Evolutionary conservation across 176 grass and related monocot genomes (phyloP), one percentile per base, ranked within the genome.

Genomic region (Paspalum notatum): DNA sequence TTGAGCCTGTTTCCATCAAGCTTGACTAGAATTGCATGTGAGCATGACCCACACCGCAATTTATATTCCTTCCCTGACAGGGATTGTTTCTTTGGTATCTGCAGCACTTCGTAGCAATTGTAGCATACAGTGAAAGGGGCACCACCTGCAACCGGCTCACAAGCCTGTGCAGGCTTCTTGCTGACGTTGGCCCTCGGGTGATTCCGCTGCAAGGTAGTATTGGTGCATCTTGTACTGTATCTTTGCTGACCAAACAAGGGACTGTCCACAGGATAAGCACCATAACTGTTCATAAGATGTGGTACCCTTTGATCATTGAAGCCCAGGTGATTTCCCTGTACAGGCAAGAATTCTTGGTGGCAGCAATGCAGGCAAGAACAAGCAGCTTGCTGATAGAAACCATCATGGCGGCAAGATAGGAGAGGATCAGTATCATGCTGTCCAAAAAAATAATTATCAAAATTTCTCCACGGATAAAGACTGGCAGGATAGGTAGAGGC

Each of bases 81-180:
- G 47, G 83, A 83, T 71, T 41, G 79, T 72, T 84, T 89, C 16
- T 79, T 86, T 40, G 92, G 92, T 78, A 98, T 63, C 72, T 92
- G 90, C 22, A 98, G 82, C 56, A 98, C 87, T 89, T 98, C 92
- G 37, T 85, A 89, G 58, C 95, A 98, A 69, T 90, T 98, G 75
- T 85, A 98, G 75, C 95, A 98, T 82, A 95, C 72, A 11, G 89
- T 80, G 76, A 98, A 98, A 47, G 95, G 95, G 27, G 95, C 86
- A 78, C 88, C 95, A 73, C 90, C 90, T 25, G 90, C 85, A 24
- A 95, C 75, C 5, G 92, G 68, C 72, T 89, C 88, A 72, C 88
- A 91, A 76, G 66, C 85, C 82, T 79, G 83, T 57, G 76, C 56
- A 39, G 68, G 69, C 24, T 85, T 95, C 86, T 85, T 98, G 59